These are phyloP conservation scores for Solanum etuberosum DNA, from an alignment of 257 asterid genomes.

Conservation along the genomic window DNA sequence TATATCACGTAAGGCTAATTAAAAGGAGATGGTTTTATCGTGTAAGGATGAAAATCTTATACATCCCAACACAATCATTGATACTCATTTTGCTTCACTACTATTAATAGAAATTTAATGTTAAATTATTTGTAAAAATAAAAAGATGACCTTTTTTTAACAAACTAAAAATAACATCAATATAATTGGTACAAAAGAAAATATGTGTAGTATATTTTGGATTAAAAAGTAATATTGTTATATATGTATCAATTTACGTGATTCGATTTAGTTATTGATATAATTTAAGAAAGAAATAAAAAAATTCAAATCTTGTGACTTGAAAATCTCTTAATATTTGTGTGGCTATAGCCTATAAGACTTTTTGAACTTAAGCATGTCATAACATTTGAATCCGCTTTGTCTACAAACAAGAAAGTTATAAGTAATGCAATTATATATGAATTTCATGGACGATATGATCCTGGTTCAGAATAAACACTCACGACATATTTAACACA, in stretches of 20 bases:
- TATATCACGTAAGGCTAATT: rapidly evolving
- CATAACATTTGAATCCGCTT: too few species aligned
- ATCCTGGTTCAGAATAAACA: neutral
- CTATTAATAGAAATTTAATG: too few species aligned
- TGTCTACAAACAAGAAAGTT: too few species aligned
- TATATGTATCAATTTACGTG: neutral
- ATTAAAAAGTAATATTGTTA: too few species aligned
- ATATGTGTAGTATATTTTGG: neutral
- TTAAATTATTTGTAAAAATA: neutral
- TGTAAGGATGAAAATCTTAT: neutral
- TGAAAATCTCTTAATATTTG: neutral
- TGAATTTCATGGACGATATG: neutral
- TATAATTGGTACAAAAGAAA: neutral
- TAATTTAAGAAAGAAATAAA: neutral
- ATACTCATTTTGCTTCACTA: neutral
- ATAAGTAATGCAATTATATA: neutral
- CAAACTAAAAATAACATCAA: neutral
- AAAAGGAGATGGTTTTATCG: neutral
- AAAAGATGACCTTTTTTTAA: neutral
- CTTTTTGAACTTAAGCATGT: too few species aligned
- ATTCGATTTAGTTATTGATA: too few species aligned
- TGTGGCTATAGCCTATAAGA: too few species aligned
- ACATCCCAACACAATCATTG: rapidly evolving
- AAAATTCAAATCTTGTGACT: neutral
- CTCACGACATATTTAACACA: neutral